Evolutionary conservation across 306 rosid species (phyloP), one percentile per base, ranked within the genome.

Genomic region (Rosa persica): DNA sequence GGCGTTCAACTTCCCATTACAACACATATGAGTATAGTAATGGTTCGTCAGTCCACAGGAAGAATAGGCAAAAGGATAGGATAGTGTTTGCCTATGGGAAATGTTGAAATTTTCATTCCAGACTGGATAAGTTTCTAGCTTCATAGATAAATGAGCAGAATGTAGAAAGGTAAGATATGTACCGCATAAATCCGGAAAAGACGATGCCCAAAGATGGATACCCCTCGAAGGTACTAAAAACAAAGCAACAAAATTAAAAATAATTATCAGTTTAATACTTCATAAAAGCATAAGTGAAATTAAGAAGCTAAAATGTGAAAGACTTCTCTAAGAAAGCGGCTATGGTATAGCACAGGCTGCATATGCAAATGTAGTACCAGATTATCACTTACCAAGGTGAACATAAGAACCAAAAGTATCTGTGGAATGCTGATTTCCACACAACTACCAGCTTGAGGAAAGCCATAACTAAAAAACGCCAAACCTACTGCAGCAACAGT

Each of bases 391-490:
- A 95, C 98, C 86, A 95, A 82, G 48, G 97, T 84, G 87, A 87
- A 95, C 78, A 92, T 70, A 66, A 95, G 92, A 79, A 92, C 87
- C 83, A 95, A 79, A 10, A 92, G 86, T 83, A 95, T 89, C 83
- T 81, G 90, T 6, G 98, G 98, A 82, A 95, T 54, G 67, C 93
- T 92, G 70, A 95, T 95, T 89, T 95, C 98, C 74, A 90, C 70
- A 82, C 98, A 95, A 81, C 88, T 85, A 46, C 97, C 97, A 60
- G 97, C 97, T 83, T 92, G 97, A 38, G 95, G 97, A 86, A 94
- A 92, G 25, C 98, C 98, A 49, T 88, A 94, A 89, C 98, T 91
- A 74, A 94, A 94, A 87, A 94, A 94, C 23, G 98, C 97, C 83
- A 94, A 89, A 74, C 98, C 97, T 66, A 92, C 89, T 3, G 97